A percentile compares a stretch with the other conserved stretches of the same genome.
phyloP scores from a whole-genome alignment of 805 yeast genomes.

The Spathaspora arborariae region DNA sequence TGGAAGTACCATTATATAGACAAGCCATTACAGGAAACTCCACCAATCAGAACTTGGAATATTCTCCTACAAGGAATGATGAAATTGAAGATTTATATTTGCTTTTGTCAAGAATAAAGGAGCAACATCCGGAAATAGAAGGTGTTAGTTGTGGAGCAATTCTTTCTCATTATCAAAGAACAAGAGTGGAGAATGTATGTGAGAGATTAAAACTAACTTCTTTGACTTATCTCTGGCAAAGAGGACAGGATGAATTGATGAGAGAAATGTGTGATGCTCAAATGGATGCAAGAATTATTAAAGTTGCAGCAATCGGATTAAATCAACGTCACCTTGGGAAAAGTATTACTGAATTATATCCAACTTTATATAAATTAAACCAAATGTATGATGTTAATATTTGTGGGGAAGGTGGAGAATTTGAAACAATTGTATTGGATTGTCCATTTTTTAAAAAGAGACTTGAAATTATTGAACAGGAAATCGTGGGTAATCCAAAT shows the following conservation, averaged over 20 bases:
- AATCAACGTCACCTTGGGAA: constrained; percentile 63
- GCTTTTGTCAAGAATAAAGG: constrained; percentile 47
- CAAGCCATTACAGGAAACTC: constrained; percentile 61
- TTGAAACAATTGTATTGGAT: constrained; percentile 88
- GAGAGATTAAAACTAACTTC: constrained; percentile 62
- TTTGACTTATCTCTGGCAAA: constrained; percentile 84
- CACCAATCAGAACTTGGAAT: constrained; percentile 63
- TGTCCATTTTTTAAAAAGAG: constrained; percentile 73
- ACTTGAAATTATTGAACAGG: constrained; percentile 38
- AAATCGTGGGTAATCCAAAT: constrained; percentile 44
- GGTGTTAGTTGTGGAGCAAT: constrained; percentile 97
- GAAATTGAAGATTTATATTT: constrained; percentile 81
- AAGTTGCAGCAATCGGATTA: constrained; percentile 92
- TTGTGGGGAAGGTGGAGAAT: constrained; percentile 99
- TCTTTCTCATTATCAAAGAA: constrained; percentile 89
- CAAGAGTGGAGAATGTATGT: constrained; percentile 91
- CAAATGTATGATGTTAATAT: constrained; percentile 75
- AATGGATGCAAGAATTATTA: constrained; percentile 78
- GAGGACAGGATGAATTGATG: constrained; percentile 77
- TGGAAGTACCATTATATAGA: constrained; percentile 78
- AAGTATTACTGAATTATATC: constrained; percentile 57
- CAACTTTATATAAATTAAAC: constrained; percentile 56
- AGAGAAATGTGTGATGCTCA: constrained; percentile 68
- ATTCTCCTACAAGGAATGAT: constrained; percentile 61
- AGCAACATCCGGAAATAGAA: constrained; percentile 63